These are phyloP conservation scores for Moesziomyces sp. DNA, from an alignment of 1,284 basidiomycete genomes.

Conservation along the genomic window DNA sequence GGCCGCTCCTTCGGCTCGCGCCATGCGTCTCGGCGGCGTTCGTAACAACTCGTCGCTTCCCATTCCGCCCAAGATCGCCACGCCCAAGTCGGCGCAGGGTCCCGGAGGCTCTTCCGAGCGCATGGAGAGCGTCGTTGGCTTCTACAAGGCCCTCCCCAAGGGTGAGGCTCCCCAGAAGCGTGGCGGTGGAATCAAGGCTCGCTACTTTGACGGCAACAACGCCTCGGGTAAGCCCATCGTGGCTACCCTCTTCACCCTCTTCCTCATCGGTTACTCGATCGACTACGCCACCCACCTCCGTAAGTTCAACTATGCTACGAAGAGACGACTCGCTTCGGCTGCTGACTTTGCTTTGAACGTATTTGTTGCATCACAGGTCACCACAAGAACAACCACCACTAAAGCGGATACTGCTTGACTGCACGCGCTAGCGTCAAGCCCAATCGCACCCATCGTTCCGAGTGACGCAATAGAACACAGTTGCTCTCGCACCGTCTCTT, in stretches of 20 bases:
- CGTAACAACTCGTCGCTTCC: slow-evolving; percentile 69
- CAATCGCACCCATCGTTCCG: neutral
- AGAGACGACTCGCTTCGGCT: neutral
- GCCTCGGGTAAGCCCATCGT: slow-evolving; percentile 81
- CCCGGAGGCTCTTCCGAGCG: slow-evolving; percentile 80
- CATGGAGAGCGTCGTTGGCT: slow-evolving; percentile 85
- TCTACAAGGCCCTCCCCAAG: slow-evolving; percentile 90
- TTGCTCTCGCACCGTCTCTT: neutral
- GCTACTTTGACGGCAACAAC: slow-evolving; percentile 86
- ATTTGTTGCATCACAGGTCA: slow-evolving; percentile 26
- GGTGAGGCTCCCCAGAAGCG: slow-evolving; percentile 74
- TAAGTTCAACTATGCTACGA: slow-evolving; percentile 16
- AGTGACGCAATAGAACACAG: neutral
- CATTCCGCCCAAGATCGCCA: slow-evolving; percentile 93
- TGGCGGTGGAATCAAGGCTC: slow-evolving; percentile 78
- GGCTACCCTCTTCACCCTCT: slow-evolving; percentile 78
- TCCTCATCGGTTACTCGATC: slow-evolving; percentile 77
- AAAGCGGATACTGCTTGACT: slow-evolving; percentile 1
- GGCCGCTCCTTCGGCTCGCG: slow-evolving; percentile 8
- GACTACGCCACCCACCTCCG: slow-evolving; percentile 61
- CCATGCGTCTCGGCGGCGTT: slow-evolving; percentile 27
- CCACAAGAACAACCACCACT: slow-evolving; percentile 60
- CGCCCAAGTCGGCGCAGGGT: slow-evolving; percentile 84
- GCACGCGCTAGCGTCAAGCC: neutral
- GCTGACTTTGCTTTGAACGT: slow-evolving; percentile 1